Evolutionary conservation across 495 filamentous ascomycete species (phyloP).

Genomic region (Neurospora terricola): DNA sequence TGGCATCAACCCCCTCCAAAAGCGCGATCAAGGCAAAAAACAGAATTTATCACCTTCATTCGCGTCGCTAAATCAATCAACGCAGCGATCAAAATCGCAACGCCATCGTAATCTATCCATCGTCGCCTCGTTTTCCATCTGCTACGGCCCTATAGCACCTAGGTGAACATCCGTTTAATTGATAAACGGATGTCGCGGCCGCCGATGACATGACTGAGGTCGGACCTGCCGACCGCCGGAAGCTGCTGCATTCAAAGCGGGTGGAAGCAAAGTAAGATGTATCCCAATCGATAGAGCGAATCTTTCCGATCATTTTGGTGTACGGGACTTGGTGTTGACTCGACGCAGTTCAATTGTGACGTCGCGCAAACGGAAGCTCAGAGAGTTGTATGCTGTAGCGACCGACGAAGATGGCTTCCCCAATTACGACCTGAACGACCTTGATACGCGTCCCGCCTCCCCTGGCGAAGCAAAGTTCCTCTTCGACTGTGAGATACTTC

Average conservation of each 20-base stretch:
- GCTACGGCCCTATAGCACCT: conserved; percentile 18
- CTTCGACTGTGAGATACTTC: conserved; percentile 60
- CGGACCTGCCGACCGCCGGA: conserved; percentile 43
- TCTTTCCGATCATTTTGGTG: conserved; percentile 37
- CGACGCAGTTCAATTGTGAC: conserved; percentile 56
- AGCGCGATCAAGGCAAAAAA: conserved; percentile 8
- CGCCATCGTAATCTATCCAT: conserved; percentile 62
- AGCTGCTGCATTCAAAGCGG: conserved; percentile 44
- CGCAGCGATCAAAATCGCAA: conserved; percentile 38
- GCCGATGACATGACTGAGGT: conserved; percentile 50
- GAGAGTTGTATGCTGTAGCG: conserved; percentile 61
- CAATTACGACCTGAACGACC: conserved; percentile 30
- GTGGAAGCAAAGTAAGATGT: conserved; percentile 38
- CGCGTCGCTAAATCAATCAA: conserved; percentile 18
- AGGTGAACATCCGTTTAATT: conserved; percentile 39
- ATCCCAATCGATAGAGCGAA: conserved; percentile 30
- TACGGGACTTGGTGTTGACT: conserved; percentile 25
- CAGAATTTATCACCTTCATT: conserved; percentile 24
- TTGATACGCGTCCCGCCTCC: conserved; percentile 39
- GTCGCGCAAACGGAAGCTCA: conserved; percentile 76
- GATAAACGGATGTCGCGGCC: conserved; percentile 49
- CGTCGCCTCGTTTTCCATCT: conserved; percentile 24
- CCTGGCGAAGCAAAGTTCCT: conserved; percentile 56
- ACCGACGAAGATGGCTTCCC: conserved; percentile 36
- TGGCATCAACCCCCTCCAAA: background rate